A percentile compares a stretch with the other conserved stretches of the same genome.
phyloP scores from a whole-genome alignment of 164 flowering plant species.

The Dillenia suffruticosa region DNA sequence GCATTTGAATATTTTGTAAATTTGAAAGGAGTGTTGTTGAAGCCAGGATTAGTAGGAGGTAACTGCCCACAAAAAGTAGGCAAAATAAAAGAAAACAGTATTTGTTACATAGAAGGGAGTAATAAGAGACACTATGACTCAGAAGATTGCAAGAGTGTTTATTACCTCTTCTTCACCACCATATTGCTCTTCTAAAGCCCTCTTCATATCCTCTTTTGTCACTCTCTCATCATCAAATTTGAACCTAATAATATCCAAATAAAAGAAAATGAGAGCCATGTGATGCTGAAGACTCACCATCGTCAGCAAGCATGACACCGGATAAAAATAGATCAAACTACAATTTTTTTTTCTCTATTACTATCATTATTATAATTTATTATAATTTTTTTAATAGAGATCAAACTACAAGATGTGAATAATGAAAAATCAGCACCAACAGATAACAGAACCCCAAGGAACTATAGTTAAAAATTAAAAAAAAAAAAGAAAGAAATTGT shows the following conservation, averaged over 20 bases:
- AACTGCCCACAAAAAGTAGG: constrained; percentile 34
- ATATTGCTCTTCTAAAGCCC: constrained; percentile 84
- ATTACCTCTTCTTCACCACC: constrained; percentile 92
- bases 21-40: constrained; percentile 79
- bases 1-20: constrained; percentile 93
- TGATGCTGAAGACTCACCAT: too few relatives aligned
- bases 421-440: too few relatives aligned
- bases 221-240: constrained; percentile 94
- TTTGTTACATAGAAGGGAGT: background rate
- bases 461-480: too few relatives aligned
- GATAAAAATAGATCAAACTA: too few relatives aligned
- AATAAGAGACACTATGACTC: background rate
- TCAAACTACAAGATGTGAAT: too few relatives aligned
- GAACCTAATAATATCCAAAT: constrained; percentile 38
- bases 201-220: constrained; percentile 75
- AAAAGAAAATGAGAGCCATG: too few relatives aligned
- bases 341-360: too few relatives aligned
- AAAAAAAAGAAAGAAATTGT: too few relatives aligned
- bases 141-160: constrained; percentile 1
- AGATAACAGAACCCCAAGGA: too few relatives aligned
- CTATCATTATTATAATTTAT: too few relatives aligned
- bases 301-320: too few relatives aligned
- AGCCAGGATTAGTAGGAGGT: constrained; percentile 87
- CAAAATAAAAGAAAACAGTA: background rate
- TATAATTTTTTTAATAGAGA: too few relatives aligned